phyloP scores from a whole-genome alignment of 805 yeast species.

The Candida maltosa region DNA sequence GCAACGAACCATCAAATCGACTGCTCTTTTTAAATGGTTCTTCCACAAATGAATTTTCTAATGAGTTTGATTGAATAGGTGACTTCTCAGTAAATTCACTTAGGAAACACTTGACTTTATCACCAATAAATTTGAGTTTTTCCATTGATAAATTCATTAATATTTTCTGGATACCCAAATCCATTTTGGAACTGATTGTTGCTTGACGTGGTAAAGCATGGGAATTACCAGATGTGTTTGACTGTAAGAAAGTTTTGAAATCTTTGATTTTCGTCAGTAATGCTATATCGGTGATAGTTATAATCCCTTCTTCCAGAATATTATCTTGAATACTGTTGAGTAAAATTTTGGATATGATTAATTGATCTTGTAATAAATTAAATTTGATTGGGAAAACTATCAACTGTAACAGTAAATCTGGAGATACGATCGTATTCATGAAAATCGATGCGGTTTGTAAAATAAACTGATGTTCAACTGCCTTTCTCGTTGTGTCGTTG shows the following conservation, averaged over 20 bases:
- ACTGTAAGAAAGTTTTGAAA: constrained; percentile 19
- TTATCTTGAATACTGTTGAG: constrained; percentile 12
- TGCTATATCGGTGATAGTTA: constrained; percentile 22
- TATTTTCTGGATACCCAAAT: constrained; percentile 14
- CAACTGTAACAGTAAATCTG: constrained; percentile 14
- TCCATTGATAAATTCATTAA: constrained; percentile 9
- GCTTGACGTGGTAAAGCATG: constrained; percentile 17
- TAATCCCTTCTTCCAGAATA: constrained; percentile 11
- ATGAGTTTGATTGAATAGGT: constrained; percentile 6
- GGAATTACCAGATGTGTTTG: constrained; percentile 9
- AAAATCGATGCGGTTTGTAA: constrained; percentile 40
- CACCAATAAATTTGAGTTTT: constrained; percentile 9
- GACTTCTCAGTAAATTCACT: constrained; percentile 5
- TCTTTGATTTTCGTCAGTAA: constrained; percentile 21
- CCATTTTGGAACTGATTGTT: constrained; percentile 13
- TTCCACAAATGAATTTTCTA: constrained; percentile 4
- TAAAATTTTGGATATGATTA: constrained; percentile 31
- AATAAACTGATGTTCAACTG: constrained; percentile 19
- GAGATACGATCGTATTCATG: constrained; percentile 18
- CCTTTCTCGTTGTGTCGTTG: no score
- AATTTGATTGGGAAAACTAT: constrained; percentile 44
- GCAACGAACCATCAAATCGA: constrained; percentile 3
- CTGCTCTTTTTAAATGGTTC: background rate
- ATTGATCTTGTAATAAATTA: constrained; percentile 27
- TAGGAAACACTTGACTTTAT: constrained; percentile 10